Percentiles rank a stretch among this genome's conserved stretches.
Conservation (phyloP, 1,139 yeast genomes). For the Blastobotrys apis region DNA sequence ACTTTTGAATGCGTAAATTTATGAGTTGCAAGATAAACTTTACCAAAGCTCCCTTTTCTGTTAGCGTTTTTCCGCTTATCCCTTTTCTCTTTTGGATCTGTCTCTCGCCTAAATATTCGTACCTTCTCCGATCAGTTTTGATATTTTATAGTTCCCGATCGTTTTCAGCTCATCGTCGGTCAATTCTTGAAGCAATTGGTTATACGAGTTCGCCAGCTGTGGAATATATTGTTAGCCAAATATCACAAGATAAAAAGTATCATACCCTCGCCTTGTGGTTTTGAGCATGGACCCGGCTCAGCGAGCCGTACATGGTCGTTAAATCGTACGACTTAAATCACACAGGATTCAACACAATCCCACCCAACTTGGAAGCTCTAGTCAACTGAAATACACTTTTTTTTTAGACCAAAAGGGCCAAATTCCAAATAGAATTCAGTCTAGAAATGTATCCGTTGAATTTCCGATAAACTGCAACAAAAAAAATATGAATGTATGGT, state of each 20-base stretch:
- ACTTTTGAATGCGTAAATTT: constrained; percentile 67
- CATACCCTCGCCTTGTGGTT: constrained; percentile 35
- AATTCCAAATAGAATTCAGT: too few relatives aligned
- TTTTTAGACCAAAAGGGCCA: too few relatives aligned
- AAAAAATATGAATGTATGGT: too few relatives aligned
- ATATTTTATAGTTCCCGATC: constrained; percentile 73
- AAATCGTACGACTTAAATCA: too few relatives aligned
- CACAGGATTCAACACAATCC: too few relatives aligned
- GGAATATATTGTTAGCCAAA: too few relatives aligned
- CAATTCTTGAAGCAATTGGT: constrained; percentile 54
- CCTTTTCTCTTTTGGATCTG: neutral
- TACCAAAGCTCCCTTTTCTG: constrained; percentile 67
- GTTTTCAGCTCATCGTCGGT: constrained; percentile 50
- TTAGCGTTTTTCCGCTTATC: neutral
- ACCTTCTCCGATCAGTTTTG: constrained; percentile 74
- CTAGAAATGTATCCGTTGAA: too few relatives aligned
- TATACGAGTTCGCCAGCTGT: constrained; percentile 60
- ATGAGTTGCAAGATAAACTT: constrained; percentile 81
- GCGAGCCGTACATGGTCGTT: constrained; percentile 28
- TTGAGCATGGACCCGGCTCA: constrained; percentile 28
- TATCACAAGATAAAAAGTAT: too few relatives aligned
- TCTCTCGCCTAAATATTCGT: neutral
- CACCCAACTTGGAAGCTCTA: too few relatives aligned
- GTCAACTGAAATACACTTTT: too few relatives aligned
- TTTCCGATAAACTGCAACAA: too few relatives aligned